Evolutionary conservation across 2,329 filamentous ascomycete species (phyloP).

Genomic region (Magnaporthales sp.): DNA sequence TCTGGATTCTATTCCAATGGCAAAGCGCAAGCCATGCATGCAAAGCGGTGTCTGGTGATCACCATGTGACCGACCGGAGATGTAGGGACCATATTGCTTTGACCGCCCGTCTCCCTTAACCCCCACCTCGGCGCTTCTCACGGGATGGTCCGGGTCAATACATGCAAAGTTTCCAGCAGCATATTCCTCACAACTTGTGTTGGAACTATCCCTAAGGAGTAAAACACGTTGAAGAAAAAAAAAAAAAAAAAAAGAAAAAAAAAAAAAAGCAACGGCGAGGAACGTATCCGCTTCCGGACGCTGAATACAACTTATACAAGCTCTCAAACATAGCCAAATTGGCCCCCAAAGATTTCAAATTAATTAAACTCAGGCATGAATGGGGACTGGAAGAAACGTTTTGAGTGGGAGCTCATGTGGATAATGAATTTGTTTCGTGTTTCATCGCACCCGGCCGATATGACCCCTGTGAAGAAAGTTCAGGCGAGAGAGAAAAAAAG

Average conservation of each 20-base stretch:
- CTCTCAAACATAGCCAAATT: background rate
- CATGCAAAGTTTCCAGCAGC: background rate
- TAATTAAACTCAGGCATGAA: background rate
- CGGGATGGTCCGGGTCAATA: background rate
- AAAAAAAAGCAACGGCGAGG: too few relatives aligned
- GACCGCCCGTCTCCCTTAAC: too few relatives aligned
- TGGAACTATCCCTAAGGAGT: background rate
- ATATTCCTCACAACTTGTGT: background rate
- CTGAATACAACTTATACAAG: too few relatives aligned
- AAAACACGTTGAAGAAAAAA: background rate
- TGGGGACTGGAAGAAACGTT: background rate
- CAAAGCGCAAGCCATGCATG: background rate
- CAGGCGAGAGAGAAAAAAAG: background rate
- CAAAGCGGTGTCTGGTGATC: background rate
- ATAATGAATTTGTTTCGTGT: background rate
- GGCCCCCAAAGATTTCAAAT: background rate
- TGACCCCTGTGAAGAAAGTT: background rate
- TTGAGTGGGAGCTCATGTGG: background rate
- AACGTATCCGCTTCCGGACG: too few relatives aligned
- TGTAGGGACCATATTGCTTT: background rate
- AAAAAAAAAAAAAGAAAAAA: background rate
- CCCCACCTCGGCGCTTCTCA: background rate
- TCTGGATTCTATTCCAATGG: too few relatives aligned
- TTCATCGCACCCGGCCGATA: background rate
- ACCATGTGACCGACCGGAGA: background rate